Evolutionary conservation across 495 filamentous ascomycete genomes (phyloP).

Genomic region (Aspergillus coremiiformis): DNA sequence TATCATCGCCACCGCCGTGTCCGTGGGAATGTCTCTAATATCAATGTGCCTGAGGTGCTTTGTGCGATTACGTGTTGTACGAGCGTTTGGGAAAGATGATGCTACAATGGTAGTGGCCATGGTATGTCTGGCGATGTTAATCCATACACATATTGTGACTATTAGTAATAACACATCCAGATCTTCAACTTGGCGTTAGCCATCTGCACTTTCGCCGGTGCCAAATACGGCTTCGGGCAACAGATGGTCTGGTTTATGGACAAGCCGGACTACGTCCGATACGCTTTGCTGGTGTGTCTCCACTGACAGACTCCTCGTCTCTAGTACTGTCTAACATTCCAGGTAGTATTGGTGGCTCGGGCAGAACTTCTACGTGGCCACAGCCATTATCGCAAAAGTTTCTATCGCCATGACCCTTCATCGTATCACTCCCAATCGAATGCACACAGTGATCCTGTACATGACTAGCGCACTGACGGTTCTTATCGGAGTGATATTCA

Average conservation of each 20-base stretch:
- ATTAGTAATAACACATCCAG: neutral
- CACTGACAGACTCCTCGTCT: neutral
- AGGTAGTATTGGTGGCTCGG: neutral
- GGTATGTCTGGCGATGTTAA: neutral
- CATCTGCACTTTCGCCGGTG: neutral
- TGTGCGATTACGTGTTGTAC: slow-evolving; percentile 7
- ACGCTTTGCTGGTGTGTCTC: neutral
- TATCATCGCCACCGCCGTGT: neutral
- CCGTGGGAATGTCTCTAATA: neutral
- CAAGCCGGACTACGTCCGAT: neutral
- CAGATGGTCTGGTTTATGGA: neutral
- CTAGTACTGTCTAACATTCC: neutral
- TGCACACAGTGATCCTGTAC: neutral
- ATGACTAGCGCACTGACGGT: neutral
- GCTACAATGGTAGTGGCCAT: slow-evolving; percentile 5
- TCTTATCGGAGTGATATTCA: neutral
- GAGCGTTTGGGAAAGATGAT: slow-evolving; percentile 9
- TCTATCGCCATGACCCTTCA: neutral
- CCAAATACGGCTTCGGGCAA: neutral
- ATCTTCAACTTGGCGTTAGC: neutral
- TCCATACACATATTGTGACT: neutral
- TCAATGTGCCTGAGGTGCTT: slow-evolving; percentile 6
- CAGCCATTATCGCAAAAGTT: neutral
- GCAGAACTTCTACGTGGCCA: neutral
- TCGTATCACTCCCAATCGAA: neutral